Evolutionary conservation across 202 grass and related monocot genomes (phyloP).

Genomic region (Musa balbisiana): DNA sequence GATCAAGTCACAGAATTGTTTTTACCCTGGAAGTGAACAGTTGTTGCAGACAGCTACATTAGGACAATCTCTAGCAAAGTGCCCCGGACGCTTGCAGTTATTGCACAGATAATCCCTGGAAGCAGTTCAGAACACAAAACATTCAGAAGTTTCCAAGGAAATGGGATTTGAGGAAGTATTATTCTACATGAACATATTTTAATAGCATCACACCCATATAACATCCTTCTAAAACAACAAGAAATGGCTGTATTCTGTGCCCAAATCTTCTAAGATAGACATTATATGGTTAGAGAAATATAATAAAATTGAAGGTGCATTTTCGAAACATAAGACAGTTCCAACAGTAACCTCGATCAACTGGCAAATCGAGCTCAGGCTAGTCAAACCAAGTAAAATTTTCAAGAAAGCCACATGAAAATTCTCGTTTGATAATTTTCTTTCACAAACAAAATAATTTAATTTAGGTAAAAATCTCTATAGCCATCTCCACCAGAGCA

Average conservation of each 20-base stretch:
- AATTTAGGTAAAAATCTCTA: no score
- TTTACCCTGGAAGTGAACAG: constrained; percentile 80
- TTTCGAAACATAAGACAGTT: no score
- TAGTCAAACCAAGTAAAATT: no score
- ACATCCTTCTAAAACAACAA: not conserved
- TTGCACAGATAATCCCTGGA: constrained; percentile 65
- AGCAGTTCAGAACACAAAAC: constrained; percentile 1
- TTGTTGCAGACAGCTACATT: constrained; percentile 71
- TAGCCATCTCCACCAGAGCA: no score
- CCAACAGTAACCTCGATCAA: no score
- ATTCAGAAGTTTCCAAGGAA: not conserved
- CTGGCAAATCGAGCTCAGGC: no score
- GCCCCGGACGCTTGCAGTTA: constrained; percentile 77
- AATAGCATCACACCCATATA: not conserved
- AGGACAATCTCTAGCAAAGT: constrained; percentile 71
- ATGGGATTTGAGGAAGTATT: not conserved
- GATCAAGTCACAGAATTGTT: not conserved
- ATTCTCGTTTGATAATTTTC: no score
- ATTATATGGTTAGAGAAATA: no score
- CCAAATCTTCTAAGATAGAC: no score
- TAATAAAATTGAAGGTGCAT: no score
- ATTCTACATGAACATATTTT: not conserved
- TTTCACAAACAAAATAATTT: no score
- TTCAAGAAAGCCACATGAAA: no score
- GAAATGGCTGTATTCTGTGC: not conserved